These are phyloP conservation scores for Basipetospora chlamydospora DNA, from an alignment of 2,329 filamentous ascomycete genomes.

Conservation along the genomic window DNA sequence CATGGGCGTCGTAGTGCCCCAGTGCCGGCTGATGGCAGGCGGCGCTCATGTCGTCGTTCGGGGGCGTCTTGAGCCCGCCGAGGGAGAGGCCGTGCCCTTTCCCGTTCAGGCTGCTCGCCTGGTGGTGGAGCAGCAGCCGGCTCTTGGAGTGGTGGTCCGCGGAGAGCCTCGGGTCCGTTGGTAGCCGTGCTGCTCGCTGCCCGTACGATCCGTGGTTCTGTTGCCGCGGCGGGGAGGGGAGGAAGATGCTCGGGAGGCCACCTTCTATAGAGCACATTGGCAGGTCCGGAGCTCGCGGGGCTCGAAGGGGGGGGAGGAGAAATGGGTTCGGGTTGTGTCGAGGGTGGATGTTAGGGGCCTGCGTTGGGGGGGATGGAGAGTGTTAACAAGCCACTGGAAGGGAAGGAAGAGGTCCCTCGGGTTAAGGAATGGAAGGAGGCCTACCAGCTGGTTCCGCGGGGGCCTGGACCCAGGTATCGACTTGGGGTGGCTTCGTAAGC, in stretches of 20 bases:
- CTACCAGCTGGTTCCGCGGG: no score
- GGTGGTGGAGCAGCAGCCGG: not conserved
- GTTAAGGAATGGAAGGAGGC: no score
- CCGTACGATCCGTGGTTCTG: slow-evolving; percentile 1
- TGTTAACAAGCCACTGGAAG: no score
- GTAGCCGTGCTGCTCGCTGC: slow-evolving; percentile 1
- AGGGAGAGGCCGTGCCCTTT: not conserved
- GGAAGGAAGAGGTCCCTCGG: no score
- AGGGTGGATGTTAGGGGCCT: no score
- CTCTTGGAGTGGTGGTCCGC: not conserved
- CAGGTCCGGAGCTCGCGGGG: not conserved
- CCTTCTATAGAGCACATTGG: slow-evolving; percentile 2
- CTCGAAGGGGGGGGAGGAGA: no score
- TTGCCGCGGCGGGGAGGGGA: slow-evolving; percentile 2
- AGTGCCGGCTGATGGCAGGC: slow-evolving; percentile 32
- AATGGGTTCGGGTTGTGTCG: no score
- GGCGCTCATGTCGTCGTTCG: slow-evolving; percentile 36
- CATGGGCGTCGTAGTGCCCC: slow-evolving; percentile 30
- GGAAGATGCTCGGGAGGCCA: not conserved
- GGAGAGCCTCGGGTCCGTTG: not conserved
- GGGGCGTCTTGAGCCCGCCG: slow-evolving; percentile 34
- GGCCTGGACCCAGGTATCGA: no score
- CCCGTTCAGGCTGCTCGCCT: not conserved
- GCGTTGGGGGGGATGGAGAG: no score
- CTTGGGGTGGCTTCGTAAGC: no score